A percentile compares a stretch with the other conserved stretches of the same genome.
Conservation (phyloP, 371 early-diverging fungal genomes). For the Apophysomyces ossiformis region DNA sequence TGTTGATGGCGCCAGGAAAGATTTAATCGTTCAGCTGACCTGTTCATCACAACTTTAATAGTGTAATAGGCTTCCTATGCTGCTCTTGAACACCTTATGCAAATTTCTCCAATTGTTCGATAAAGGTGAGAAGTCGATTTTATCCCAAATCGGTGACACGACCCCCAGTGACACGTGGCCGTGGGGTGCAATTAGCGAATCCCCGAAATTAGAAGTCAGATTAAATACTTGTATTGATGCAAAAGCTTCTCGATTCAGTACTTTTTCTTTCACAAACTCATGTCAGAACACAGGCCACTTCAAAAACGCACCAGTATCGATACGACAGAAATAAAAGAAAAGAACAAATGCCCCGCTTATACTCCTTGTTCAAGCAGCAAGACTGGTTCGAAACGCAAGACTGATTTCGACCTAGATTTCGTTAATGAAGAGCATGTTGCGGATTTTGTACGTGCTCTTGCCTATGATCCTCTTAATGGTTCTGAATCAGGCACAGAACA, state of each 20-base stretch:
- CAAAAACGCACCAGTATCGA: constrained; percentile 10
- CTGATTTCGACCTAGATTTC: constrained; percentile 40
- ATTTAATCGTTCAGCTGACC: too few species aligned
- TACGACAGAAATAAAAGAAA: neutral
- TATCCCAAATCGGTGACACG: too few species aligned
- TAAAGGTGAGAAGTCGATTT: too few species aligned
- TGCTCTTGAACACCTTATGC: too few species aligned
- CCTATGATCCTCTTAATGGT: constrained; percentile 37
- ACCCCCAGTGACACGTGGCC: too few species aligned
- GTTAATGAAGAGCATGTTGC: constrained; percentile 57
- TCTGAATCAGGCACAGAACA: constrained; percentile 49
- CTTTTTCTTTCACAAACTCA: neutral
- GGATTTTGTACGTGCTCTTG: constrained; percentile 55
- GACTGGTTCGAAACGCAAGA: neutral
- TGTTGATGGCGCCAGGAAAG: too few species aligned
- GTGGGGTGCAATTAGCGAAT: too few species aligned
- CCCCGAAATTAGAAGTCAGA: too few species aligned
- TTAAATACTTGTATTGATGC: too few species aligned
- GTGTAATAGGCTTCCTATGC: too few species aligned
- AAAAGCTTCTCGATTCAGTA: neutral
- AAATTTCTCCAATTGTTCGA: too few species aligned
- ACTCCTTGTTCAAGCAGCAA: neutral
- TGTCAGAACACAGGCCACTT: neutral
- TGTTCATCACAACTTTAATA: too few species aligned
- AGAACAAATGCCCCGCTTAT: neutral